These are phyloP conservation scores for Wickerhamiella pararugosa DNA, from an alignment of 1,139 yeast genomes.

Conservation along the genomic window DNA sequence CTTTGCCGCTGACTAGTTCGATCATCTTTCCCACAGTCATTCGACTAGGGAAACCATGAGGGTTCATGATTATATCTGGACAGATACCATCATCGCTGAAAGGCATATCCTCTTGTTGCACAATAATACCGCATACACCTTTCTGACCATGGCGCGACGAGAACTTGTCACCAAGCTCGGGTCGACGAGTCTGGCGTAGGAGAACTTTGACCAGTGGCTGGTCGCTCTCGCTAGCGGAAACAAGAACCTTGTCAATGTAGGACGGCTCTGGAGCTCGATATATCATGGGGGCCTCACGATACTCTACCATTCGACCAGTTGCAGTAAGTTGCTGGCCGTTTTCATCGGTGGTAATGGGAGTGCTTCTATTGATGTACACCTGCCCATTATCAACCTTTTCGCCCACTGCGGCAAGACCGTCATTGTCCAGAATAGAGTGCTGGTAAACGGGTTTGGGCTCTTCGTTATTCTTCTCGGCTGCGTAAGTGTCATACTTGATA, in stretches of 20 bases:
- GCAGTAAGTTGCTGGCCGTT: constrained; percentile 18
- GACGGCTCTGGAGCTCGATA: constrained; percentile 94
- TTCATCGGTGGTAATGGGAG: constrained; percentile 61
- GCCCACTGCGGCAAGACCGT: constrained; percentile 96
- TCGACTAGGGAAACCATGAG: constrained; percentile 99
- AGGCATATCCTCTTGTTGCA: constrained; percentile 92
- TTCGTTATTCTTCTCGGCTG: not conserved
- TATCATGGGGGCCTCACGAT: constrained; percentile 78
- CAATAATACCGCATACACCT: constrained; percentile 97
- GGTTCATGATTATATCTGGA: constrained; percentile 96
- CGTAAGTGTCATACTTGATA: constrained; percentile 51
- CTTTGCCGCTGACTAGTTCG: constrained; percentile 90
- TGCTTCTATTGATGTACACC: constrained; percentile 81
- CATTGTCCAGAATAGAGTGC: constrained; percentile 78
- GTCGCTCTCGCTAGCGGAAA: constrained; percentile 89
- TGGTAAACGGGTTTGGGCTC: constrained; percentile 57
- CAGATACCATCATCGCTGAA: constrained; percentile 78
- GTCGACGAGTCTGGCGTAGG: constrained; percentile 90
- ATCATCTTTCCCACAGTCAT: constrained; percentile 99
- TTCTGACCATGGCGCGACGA: constrained; percentile 97
- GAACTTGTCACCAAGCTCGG: constrained; percentile 94
- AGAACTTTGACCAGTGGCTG: constrained; percentile 87
- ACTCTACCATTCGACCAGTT: constrained; percentile 31
- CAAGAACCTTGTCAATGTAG: constrained; percentile 93
- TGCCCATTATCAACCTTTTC: constrained; percentile 82